Conservation (phyloP, 768 basidiomycete species). For the Mycena polygramma region DNA sequence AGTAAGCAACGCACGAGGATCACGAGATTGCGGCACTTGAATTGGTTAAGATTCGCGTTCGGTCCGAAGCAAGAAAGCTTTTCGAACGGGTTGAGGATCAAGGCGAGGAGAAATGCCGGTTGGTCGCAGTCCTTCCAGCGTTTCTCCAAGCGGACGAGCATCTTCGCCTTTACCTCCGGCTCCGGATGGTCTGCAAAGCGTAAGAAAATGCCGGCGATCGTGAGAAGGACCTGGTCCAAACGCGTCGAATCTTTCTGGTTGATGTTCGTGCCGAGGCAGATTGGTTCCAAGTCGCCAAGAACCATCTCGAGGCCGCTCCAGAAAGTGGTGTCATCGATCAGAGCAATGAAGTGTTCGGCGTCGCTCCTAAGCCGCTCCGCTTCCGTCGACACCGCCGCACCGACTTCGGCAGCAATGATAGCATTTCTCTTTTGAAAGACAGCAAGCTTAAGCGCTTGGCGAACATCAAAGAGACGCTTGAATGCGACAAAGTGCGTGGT, state of each 20-base stretch:
- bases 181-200: background rate
- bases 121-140: constrained; percentile 29
- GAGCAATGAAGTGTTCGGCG: background rate
- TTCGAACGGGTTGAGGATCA: constrained; percentile 47
- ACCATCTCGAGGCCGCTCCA: constrained; percentile 24
- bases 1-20: constrained; percentile 29
- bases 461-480: constrained; percentile 14
- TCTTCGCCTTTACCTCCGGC: background rate
- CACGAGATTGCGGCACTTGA: constrained; percentile 41
- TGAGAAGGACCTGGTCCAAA: background rate
- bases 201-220: background rate
- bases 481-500: constrained; percentile 35
- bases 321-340: constrained; percentile 3
- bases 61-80: constrained; percentile 45
- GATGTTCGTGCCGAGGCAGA: constrained; percentile 31
- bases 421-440: constrained; percentile 4
- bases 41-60: constrained; percentile 39
- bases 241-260: background rate
- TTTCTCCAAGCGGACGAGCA: background rate
- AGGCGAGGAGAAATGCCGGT: constrained; percentile 43
- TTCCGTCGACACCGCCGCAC: constrained; percentile 18
- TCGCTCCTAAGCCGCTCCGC: background rate
- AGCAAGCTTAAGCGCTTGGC: constrained; percentile 14
- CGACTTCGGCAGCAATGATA: constrained; percentile 34
- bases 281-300: constrained; percentile 30